These are phyloP conservation scores for Cryptosporidium muris DNA, from an alignment of 169 alveolate genomes.

Conservation along the genomic window DNA sequence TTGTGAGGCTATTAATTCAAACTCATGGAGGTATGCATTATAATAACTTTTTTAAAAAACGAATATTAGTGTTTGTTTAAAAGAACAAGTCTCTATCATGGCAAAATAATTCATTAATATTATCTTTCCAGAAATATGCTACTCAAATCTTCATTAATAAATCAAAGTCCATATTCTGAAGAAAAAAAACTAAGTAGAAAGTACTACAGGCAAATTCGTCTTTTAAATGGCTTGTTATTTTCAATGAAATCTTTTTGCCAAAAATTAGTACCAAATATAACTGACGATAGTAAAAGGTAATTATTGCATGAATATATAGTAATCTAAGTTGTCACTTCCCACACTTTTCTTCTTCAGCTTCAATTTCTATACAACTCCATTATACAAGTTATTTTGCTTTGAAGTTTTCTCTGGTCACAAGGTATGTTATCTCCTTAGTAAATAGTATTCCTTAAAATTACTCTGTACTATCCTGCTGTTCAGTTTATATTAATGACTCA, in stretches of 20 bases:
- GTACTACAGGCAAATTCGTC: conserved; percentile 50
- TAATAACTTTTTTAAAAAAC: neutral
- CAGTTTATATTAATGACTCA: conserved; percentile 56
- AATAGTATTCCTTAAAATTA: neutral
- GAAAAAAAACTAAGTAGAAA: conserved; percentile 12
- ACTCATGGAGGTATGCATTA: conserved; percentile 52
- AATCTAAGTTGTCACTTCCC: neutral
- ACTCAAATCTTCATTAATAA: conserved; percentile 21
- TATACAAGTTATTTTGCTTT: conserved; percentile 34
- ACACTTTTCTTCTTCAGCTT: conserved; percentile 3
- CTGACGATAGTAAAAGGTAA: conserved; percentile 45
- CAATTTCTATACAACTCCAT: conserved; percentile 43
- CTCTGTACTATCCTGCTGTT: neutral
- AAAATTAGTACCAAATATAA: conserved; percentile 39
- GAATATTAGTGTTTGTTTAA: neutral
- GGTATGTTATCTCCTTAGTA: conserved; percentile 9
- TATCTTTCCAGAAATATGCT: conserved; percentile 21
- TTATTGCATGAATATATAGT: neutral
- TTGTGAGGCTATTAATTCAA: conserved; percentile 38
- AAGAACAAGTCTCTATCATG: neutral
- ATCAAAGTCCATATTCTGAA: neutral
- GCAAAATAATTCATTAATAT: neutral
- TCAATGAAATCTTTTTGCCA: conserved; percentile 69
- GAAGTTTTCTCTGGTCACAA: conserved; percentile 69
- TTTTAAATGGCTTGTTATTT: conserved; percentile 46